Conservation (phyloP, 495 filamentous ascomycete genomes). For the Xylaria sp. region DNA sequence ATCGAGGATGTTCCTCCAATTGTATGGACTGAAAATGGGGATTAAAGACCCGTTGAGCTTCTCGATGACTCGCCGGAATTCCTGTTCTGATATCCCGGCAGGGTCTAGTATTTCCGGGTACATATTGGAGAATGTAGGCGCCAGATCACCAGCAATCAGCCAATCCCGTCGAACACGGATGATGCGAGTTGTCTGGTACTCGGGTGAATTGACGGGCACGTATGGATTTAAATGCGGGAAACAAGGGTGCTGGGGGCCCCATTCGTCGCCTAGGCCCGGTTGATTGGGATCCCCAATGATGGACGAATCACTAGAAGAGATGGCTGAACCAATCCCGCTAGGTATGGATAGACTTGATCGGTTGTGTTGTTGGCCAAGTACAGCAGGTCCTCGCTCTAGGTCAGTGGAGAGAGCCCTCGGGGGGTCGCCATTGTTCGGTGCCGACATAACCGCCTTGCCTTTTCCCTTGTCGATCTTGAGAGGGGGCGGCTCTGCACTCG, state of each 20-base stretch:
- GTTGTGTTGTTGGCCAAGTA: conserved; percentile 40
- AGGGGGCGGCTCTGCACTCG: conserved; percentile 29
- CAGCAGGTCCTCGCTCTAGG: conserved; percentile 57
- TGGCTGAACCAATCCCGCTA: conserved; percentile 55
- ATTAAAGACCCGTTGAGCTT: conserved; percentile 76
- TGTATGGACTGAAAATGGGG: conserved; percentile 76
- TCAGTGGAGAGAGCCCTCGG: conserved; percentile 51
- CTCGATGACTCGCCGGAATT: conserved; percentile 80
- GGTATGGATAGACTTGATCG: conserved; percentile 48
- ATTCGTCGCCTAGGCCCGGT: conserved; percentile 65
- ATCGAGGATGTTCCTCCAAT: conserved; percentile 74
- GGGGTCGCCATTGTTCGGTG: conserved; percentile 37
- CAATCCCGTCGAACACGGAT: conserved; percentile 92
- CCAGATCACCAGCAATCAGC: conserved; percentile 88
- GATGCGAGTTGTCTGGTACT: conserved; percentile 80
- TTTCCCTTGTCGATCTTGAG: conserved; percentile 54
- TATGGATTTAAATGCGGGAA: conserved; percentile 94
- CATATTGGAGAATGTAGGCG: conserved; percentile 89
- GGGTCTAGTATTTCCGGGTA: conserved; percentile 96
- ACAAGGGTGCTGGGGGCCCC: conserved; percentile 90
- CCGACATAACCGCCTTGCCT: conserved; percentile 52
- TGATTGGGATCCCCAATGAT: conserved; percentile 61
- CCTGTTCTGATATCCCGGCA: conserved; percentile 74
- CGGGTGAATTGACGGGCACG: conserved; percentile 75
- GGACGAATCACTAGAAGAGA: conserved; percentile 58